Conservation (phyloP, 106 monocot species). For the Apostasia shenzhenica region DNA sequence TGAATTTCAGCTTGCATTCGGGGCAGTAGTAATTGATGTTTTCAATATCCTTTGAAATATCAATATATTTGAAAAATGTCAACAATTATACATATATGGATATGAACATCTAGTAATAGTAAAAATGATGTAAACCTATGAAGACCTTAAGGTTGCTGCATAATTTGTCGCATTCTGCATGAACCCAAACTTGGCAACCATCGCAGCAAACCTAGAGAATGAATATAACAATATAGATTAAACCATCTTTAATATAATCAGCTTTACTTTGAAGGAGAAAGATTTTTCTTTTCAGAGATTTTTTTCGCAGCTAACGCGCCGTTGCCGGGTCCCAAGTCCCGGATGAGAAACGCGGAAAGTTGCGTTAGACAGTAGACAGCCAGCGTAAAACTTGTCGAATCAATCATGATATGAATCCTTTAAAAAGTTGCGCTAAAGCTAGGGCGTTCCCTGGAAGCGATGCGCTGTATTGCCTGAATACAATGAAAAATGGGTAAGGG, state of each 20-base stretch:
- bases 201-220: constrained; percentile 65
- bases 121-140: not conserved
- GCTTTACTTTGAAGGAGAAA: not conserved
- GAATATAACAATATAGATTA: constrained; percentile 8
- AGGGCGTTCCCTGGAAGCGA: no score
- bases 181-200: constrained; percentile 93
- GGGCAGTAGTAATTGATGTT: constrained; percentile 70
- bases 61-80: not conserved
- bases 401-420: no score
- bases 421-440: no score
- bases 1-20: constrained; percentile 67
- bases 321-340: no score
- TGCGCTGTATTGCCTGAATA: no score
- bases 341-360: no score
- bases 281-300: not conserved
- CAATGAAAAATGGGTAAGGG: no score
- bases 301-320: no score
- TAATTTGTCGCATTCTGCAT: constrained; percentile 74
- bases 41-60: constrained; percentile 53
- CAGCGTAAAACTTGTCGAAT: no score
- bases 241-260: not conserved
- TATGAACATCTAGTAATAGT: not conserved
- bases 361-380: no score
- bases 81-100: not conserved
- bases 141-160: constrained; percentile 51